These are phyloP conservation scores for Cercospora nicotianae DNA, from an alignment of 2,329 filamentous ascomycete species.

Conservation along the genomic window DNA sequence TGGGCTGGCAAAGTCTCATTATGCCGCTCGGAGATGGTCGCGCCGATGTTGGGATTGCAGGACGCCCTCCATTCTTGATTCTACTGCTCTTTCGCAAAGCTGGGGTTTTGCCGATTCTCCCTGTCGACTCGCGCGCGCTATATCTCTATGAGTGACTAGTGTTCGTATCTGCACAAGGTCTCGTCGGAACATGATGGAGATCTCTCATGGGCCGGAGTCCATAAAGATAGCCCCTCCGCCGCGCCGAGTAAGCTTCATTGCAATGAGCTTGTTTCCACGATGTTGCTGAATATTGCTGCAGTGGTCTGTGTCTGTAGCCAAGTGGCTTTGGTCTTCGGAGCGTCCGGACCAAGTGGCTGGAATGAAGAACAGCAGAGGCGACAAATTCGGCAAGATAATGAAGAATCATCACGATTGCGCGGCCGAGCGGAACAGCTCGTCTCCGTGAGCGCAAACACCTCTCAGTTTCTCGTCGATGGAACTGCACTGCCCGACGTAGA, in stretches of 20 bases:
- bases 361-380: neutral
- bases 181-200: neutral
- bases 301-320: neutral
- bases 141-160: neutral
- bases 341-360: neutral
- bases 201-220: neutral
- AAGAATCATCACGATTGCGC: neutral
- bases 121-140: neutral
- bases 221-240: neutral
- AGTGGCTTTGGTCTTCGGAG: neutral
- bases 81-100: neutral
- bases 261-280: neutral
- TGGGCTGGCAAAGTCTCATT: neutral
- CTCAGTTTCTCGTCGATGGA: constrained; percentile 27
- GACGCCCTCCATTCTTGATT: neutral
- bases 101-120: neutral
- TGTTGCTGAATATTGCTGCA: neutral
- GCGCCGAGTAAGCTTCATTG: neutral
- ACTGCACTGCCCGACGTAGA: constrained; percentile 35
- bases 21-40: neutral
- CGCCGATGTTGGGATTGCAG: neutral
- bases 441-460: neutral
- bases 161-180: neutral
- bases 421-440: neutral
- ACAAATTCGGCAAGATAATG: neutral